These are phyloP conservation scores for Adansonia gregorii DNA, from an alignment of 441 rosid species.

Conservation along the genomic window DNA sequence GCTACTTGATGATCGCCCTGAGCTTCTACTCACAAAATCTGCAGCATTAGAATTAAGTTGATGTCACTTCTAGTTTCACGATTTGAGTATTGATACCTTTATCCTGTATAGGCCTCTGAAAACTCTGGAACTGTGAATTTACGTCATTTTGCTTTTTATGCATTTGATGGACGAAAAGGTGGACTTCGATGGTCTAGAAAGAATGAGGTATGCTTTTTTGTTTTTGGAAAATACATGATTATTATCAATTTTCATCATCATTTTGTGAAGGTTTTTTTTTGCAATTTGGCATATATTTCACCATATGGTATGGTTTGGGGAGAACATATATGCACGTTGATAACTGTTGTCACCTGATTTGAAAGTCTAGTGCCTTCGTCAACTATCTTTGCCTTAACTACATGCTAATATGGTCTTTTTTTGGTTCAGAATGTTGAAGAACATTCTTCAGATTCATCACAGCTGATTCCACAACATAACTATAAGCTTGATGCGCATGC, in stretches of 20 bases:
- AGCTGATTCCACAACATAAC: slow-evolving; percentile 93
- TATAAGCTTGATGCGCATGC: slow-evolving; percentile 96
- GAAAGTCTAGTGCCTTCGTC: not conserved
- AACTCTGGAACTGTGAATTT: slow-evolving; percentile 72
- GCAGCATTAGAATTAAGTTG: not conserved
- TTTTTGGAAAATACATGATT: not conserved
- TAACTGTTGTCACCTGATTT: slow-evolving; percentile 16
- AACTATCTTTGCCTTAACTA: slow-evolving; percentile 8
- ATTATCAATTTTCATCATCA: not conserved
- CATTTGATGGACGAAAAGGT: slow-evolving; percentile 86
- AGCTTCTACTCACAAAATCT: not conserved
- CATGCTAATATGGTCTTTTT: slow-evolving; percentile 31
- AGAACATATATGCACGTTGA: not conserved
- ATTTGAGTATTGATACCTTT: slow-evolving; percentile 13
- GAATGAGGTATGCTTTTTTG: slow-evolving; percentile 65
- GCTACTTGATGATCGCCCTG: not conserved
- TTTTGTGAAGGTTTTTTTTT: slow-evolving; percentile 13
- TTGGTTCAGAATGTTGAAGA: slow-evolving; percentile 74
- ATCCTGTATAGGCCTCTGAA: slow-evolving; percentile 66
- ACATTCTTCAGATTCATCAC: slow-evolving; percentile 72
- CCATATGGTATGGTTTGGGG: not conserved
- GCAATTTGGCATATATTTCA: not conserved
- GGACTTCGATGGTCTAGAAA: slow-evolving; percentile 81
- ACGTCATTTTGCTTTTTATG: slow-evolving; percentile 93
- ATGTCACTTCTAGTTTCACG: not conserved